These are phyloP conservation scores for Rhodomyrtus psidioides DNA, from an alignment of 441 rosid genomes.

Conservation along the genomic window DNA sequence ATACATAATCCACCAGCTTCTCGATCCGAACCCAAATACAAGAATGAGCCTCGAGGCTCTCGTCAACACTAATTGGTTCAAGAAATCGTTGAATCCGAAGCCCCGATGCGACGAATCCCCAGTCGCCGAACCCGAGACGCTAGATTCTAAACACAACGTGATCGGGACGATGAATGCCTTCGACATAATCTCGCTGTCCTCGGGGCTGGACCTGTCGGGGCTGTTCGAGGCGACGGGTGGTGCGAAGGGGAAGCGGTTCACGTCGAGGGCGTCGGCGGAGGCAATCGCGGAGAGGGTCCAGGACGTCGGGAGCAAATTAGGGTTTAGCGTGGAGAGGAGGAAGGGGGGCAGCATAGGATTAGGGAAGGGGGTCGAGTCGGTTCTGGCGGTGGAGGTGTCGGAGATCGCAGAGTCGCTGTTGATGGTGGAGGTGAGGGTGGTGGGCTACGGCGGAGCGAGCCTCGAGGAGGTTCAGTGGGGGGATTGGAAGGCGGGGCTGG, in stretches of 20 bases:
- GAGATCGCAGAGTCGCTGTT: constrained; percentile 39
- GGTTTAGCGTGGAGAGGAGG: constrained; percentile 54
- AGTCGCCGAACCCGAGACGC: not conserved
- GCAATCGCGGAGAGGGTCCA: constrained; percentile 50
- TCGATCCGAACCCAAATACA: constrained; percentile 64
- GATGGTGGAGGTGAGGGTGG: constrained; percentile 56
- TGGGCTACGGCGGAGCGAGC: constrained; percentile 28
- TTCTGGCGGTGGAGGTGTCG: constrained; percentile 36
- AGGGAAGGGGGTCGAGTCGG: constrained; percentile 45
- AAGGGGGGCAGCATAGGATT: constrained; percentile 38
- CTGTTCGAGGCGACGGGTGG: constrained; percentile 36
- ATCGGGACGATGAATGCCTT: constrained; percentile 36
- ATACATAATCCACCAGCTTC: constrained; percentile 38
- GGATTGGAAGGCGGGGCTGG: constrained; percentile 50
- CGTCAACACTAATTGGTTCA: constrained; percentile 46
- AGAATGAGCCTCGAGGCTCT: constrained; percentile 57
- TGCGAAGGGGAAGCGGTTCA: constrained; percentile 54
- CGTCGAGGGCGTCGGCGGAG: constrained; percentile 39
- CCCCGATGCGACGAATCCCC: not conserved
- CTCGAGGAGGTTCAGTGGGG: constrained; percentile 58
- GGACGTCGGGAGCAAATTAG: constrained; percentile 52
- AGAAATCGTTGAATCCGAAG: constrained; percentile 20
- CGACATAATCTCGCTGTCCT: constrained; percentile 65
- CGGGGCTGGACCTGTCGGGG: constrained; percentile 79
- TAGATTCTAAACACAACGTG: not conserved